Base-by-base conservation (phyloP, 2,329 filamentous ascomycete species). In the Stylonectria norvegica region DNA sequence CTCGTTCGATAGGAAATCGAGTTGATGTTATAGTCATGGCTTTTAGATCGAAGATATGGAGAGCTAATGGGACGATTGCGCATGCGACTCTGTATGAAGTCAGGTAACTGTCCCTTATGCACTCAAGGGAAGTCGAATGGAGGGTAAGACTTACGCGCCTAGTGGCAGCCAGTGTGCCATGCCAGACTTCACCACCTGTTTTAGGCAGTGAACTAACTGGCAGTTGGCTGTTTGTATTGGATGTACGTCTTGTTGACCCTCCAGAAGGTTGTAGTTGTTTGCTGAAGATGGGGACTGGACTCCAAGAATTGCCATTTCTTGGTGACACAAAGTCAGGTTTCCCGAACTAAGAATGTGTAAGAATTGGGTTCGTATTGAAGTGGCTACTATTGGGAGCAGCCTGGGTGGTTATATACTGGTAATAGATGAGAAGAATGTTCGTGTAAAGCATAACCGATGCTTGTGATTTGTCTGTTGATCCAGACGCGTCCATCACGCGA, bases 361-460 rank as follows among this genome's bases (percentile, higher is more conserved):
- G n/a, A n/a, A n/a, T n/a, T n/a, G n/a, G n/a, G n/a, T n/a, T n/a
- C n/a, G n/a, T n/a, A n/a, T n/a, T n/a, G n/a, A n/a, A n/a, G n/a
- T n/a, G n/a, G n/a, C n/a, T n/a, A n/a, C n/a, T n/a, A n/a, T n/a
- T n/a, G n/a, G n/a, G n/a, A n/a, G n/a, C n/a, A n/a, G 20, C n/a
- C 4, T n/a, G 17, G 2, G 32, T 12, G 9, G 16, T 8, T 22
- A 40, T 37, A 36, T 14, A 45, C 42, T 45, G 25, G 20, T 45
- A 41, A 8, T 45, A 44, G 33, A 44, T 44, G 20, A 28, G 16
- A 4, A 44, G 19, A 16, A 44, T 16, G 16, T 40, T 37, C n/a
- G 18, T 36, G 9, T 22, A 44, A 6, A 44, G n/a, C 3, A 36
- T 28, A 5, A 44, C 18, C n/a, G 35, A 28, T 11, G 14, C 42